Evolutionary conservation across 225 moss, liverwort and hornwort genomes (phyloP).

Genomic region (Polytrichum formosum): DNA sequence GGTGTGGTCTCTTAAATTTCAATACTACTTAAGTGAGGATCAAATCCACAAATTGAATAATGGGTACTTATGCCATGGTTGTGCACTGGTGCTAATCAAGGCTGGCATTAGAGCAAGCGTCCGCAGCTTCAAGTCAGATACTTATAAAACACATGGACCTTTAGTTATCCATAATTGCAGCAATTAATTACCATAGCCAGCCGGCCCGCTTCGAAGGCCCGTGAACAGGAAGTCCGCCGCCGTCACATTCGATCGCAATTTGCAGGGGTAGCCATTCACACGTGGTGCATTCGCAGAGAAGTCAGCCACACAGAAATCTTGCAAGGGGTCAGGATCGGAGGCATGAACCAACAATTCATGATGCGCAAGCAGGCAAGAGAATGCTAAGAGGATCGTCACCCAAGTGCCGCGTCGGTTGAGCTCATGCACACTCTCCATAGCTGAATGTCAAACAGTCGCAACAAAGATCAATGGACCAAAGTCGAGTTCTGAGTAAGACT

Average conservation of each 20-base stretch:
- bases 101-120: too few relatives aligned
- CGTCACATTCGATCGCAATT: background rate
- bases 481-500: too few relatives aligned
- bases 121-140: background rate
- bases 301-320: constrained; percentile 3
- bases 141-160: background rate
- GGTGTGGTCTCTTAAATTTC: too few relatives aligned
- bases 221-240: constrained; percentile 6
- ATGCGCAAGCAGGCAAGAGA: background rate
- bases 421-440: too few relatives aligned
- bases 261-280: constrained; percentile 9
- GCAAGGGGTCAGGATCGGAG: constrained; percentile 3
- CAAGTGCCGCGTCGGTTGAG: too few relatives aligned
- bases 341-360: background rate
- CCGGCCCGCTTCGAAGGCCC: background rate
- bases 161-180: background rate
- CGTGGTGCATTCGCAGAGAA: background rate
- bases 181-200: background rate
- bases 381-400: background rate
- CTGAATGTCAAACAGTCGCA: too few relatives aligned
- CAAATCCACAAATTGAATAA: too few relatives aligned
- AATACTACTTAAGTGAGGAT: too few relatives aligned
- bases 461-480: too few relatives aligned
- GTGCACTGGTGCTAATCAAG: too few relatives aligned
- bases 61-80: too few relatives aligned